A percentile compares a stretch with the other conserved stretches of the same genome.
Evolutionary conservation across 2,329 filamentous ascomycete genomes (phyloP).

Genomic region (Periglandula ipomoeae): DNA sequence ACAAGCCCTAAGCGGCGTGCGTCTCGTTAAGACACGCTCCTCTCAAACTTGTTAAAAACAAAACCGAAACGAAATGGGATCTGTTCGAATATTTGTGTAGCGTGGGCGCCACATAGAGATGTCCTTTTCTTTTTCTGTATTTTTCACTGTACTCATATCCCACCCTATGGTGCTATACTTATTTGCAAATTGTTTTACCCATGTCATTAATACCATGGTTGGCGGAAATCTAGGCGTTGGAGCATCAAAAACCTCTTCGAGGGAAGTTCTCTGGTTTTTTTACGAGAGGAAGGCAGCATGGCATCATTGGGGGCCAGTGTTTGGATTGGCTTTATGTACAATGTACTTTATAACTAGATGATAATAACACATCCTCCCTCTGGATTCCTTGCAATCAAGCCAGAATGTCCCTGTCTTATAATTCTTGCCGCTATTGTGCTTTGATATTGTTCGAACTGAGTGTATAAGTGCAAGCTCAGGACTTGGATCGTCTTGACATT

Average conservation of each 20-base stretch:
- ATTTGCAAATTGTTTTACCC: constrained; percentile 29
- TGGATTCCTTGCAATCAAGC: constrained; percentile 4
- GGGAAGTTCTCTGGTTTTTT: constrained; percentile 31
- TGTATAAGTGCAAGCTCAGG: too few species aligned
- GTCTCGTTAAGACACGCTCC: neutral
- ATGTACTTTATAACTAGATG: constrained; percentile 32
- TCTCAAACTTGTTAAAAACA: neutral
- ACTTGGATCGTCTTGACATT: too few species aligned
- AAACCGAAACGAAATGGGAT: constrained; percentile 6
- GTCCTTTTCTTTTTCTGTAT: constrained; percentile 21
- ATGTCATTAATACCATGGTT: constrained; percentile 38
- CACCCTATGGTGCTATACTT: constrained; percentile 25
- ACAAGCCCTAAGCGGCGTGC: constrained; percentile 48
- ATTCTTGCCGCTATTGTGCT: too few species aligned
- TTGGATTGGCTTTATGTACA: constrained; percentile 22
- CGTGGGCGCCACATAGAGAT: constrained; percentile 24
- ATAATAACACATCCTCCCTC: constrained; percentile 53
- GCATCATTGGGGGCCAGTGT: constrained; percentile 31
- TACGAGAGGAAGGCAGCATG: constrained; percentile 35
- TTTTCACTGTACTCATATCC: constrained; percentile 46
- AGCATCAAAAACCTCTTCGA: constrained; percentile 39
- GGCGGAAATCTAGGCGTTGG: constrained; percentile 38
- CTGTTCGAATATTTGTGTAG: constrained; percentile 24
- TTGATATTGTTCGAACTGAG: too few species aligned
- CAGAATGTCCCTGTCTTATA: too few species aligned